Conservation (phyloP, 139 green algal species). For the Closterium sp. region DNA sequence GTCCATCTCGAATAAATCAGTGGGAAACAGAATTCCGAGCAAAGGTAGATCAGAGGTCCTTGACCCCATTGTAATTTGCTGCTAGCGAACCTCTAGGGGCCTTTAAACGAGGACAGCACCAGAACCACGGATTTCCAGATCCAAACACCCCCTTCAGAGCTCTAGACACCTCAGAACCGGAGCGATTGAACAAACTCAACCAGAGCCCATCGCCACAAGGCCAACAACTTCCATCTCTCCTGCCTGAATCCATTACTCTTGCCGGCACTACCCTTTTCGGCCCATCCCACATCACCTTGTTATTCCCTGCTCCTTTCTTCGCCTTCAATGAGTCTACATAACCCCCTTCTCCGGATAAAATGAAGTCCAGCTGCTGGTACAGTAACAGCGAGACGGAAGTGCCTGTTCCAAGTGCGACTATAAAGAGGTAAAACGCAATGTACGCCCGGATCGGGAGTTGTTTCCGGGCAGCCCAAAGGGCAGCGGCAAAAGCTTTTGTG, state of each 20-base stretch:
- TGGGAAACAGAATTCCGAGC: no score
- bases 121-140: neutral
- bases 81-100: neutral
- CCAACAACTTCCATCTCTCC: neutral
- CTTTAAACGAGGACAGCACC: neutral
- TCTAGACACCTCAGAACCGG: neutral
- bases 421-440: neutral
- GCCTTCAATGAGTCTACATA: neutral
- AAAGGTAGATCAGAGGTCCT: neutral
- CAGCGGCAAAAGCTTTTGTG: neutral
- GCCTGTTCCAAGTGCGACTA: neutral
- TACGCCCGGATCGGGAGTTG: neutral
- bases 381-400: neutral
- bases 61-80: neutral
- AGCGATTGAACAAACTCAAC: neutral
- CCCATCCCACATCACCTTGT: neutral
- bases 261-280: neutral
- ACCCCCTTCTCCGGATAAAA: neutral
- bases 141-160: neutral
- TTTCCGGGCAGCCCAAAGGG: neutral
- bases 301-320: neutral
- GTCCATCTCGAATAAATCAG: no score
- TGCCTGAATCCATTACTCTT: neutral
- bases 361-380: neutral
- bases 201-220: neutral